phyloP scores from a whole-genome alignment of 1,284 basidiomycete genomes.

The Ceratobasidium sp. region DNA sequence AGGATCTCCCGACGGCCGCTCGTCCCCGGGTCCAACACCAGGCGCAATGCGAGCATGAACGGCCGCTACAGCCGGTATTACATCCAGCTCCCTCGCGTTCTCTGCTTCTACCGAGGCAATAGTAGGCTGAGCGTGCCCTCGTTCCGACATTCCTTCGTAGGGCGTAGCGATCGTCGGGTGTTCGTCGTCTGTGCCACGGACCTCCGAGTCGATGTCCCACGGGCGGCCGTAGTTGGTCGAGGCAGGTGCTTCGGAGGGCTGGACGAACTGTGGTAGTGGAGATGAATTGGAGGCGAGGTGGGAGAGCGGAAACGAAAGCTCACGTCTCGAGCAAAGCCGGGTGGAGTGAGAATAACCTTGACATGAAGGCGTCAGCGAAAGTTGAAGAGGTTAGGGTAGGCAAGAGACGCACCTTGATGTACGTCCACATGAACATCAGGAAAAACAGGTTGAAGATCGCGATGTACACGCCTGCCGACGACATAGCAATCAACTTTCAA shows the following conservation, averaged over 20 bases:
- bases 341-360: conserved; percentile 65
- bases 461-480: conserved; percentile 70
- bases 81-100: background rate
- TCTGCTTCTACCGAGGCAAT: background rate
- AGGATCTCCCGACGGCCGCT: conserved; percentile 21
- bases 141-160: conserved; percentile 35
- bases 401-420: conserved; percentile 61
- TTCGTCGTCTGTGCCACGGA: conserved; percentile 21
- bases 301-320: conserved; percentile 46
- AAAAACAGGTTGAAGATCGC: conserved; percentile 65
- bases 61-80: background rate
- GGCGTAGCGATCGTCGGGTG: conserved; percentile 21
- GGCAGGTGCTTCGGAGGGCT: conserved; percentile 42
- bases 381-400: background rate
- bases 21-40: conserved; percentile 45
- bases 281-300: background rate
- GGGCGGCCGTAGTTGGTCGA: conserved; percentile 27
- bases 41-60: conserved; percentile 45
- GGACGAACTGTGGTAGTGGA: conserved; percentile 47
- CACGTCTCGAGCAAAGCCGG: conserved; percentile 74
- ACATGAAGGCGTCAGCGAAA: background rate
- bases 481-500: too few relatives aligned
- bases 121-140: conserved; percentile 13
- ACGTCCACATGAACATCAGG: conserved; percentile 76
- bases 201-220: conserved; percentile 34